Conservation (phyloP, 2,329 filamentous ascomycete species). For the Eutypella sp. region DNA sequence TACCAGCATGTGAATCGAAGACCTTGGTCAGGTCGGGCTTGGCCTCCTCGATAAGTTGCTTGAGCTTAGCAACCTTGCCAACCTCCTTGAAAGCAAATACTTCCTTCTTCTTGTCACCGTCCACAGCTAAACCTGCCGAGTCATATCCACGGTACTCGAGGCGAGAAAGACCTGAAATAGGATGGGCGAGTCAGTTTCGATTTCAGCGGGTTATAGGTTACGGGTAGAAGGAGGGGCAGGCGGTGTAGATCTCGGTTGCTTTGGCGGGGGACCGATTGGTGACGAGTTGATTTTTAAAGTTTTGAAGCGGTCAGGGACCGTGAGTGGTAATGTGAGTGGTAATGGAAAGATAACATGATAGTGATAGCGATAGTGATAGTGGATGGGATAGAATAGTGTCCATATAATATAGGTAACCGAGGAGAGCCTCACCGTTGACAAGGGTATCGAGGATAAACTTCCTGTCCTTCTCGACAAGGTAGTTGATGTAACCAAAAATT, state of each 20-base stretch:
- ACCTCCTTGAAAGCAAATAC: conserved; percentile 98
- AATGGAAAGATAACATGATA: too few species aligned
- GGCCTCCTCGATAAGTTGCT: conserved; percentile 80
- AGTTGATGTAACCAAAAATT: conserved; percentile 99
- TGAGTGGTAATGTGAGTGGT: too few species aligned
- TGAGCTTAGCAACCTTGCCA: conserved; percentile 96
- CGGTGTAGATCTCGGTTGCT: background rate
- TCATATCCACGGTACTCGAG: conserved; percentile 99
- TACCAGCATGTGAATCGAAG: conserved; percentile 97
- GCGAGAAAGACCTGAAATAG: conserved; percentile 70
- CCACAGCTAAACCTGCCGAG: conserved; percentile 90
- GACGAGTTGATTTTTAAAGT: conserved; percentile 8
- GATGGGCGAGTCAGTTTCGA: conserved; percentile 23
- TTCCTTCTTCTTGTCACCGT: conserved; percentile 98
- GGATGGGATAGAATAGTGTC: too few species aligned
- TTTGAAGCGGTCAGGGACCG: conserved; percentile 6
- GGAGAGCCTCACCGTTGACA: conserved; percentile 72
- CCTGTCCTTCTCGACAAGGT: conserved; percentile 97
- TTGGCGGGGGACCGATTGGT: background rate
- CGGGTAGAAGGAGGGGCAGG: background rate
- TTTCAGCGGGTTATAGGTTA: background rate
- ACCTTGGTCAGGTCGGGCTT: conserved; percentile 84
- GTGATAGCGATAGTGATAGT: too few species aligned
- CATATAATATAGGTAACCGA: too few species aligned
- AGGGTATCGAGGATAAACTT: conserved; percentile 94